Conservation (phyloP, 2,329 filamentous ascomycete genomes). For the Colletotrichum sansevieriae region DNA sequence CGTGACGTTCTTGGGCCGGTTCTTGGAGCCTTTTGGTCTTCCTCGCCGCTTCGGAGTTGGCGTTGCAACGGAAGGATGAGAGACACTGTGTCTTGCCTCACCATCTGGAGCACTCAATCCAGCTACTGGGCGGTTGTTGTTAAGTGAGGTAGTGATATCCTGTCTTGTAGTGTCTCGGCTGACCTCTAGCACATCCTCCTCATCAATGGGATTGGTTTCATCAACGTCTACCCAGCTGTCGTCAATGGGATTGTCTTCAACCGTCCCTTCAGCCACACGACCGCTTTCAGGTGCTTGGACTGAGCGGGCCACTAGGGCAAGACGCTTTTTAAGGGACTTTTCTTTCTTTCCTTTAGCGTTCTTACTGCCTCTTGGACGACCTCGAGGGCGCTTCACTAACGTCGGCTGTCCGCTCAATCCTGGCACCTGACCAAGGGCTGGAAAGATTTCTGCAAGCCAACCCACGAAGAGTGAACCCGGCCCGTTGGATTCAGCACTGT, state of each 20-base stretch:
- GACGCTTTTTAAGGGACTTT: constrained; percentile 9
- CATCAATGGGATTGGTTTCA: constrained; percentile 50
- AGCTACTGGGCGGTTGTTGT: background rate
- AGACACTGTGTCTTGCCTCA: background rate
- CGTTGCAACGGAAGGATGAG: constrained; percentile 31
- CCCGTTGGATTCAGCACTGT: constrained; percentile 68
- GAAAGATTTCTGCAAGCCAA: constrained; percentile 75
- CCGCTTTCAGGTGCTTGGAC: background rate
- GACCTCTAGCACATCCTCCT: constrained; percentile 21
- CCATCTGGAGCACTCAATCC: background rate
- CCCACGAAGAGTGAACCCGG: constrained; percentile 70
- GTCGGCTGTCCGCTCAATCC: constrained; percentile 34
- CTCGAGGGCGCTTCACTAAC: constrained; percentile 49
- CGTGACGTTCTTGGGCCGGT: constrained; percentile 23
- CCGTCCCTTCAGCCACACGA: background rate
- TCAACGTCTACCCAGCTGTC: constrained; percentile 63
- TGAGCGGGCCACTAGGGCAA: background rate
- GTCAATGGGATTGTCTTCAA: constrained; percentile 45
- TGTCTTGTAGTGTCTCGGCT: background rate
- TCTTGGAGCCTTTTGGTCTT: constrained; percentile 44
- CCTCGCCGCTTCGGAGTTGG: constrained; percentile 40
- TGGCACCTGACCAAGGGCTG: constrained; percentile 51
- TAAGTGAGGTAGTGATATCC: background rate
- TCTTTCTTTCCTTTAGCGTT: constrained; percentile 60
- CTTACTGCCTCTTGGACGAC: constrained; percentile 64